Evolutionary conservation across 2,329 filamentous ascomycete genomes (phyloP).

Genomic region (Fusarium tanahbumbuense): DNA sequence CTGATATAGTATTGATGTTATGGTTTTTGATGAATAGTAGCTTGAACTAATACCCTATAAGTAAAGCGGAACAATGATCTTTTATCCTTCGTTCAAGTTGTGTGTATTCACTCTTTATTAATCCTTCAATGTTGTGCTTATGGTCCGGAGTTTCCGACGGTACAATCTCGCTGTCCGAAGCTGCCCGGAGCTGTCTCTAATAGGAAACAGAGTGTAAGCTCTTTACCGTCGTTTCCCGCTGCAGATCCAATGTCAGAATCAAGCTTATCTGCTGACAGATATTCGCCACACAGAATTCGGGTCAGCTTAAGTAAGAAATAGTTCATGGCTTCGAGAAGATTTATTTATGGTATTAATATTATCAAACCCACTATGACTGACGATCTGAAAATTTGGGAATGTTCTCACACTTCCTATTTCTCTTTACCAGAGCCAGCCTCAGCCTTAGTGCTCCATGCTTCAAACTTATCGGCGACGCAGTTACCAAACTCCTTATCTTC

Average conservation of each 20-base stretch:
- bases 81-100: neutral
- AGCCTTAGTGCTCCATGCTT: neutral
- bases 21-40: rapidly evolving
- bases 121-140: neutral
- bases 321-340: too few species aligned
- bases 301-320: neutral
- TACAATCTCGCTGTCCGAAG: neutral
- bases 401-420: rapidly evolving
- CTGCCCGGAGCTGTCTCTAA: neutral
- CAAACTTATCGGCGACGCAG: rapidly evolving
- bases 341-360: neutral
- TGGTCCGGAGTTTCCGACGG: slow-evolving; percentile 7
- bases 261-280: neutral
- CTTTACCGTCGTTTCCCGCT: too few species aligned
- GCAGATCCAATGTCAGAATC: neutral
- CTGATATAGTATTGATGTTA: rapidly evolving
- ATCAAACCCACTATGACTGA: too few species aligned
- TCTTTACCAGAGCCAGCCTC: neutral
- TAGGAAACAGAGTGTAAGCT: neutral
- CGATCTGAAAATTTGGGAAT: too few species aligned
- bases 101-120: neutral
- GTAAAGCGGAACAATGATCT: rapidly evolving
- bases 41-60: neutral
- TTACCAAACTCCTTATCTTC: rapidly evolving
- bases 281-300: neutral